These are phyloP conservation scores for Penicillium paradoxum DNA, from an alignment of 495 filamentous ascomycete genomes.

Conservation along the genomic window DNA sequence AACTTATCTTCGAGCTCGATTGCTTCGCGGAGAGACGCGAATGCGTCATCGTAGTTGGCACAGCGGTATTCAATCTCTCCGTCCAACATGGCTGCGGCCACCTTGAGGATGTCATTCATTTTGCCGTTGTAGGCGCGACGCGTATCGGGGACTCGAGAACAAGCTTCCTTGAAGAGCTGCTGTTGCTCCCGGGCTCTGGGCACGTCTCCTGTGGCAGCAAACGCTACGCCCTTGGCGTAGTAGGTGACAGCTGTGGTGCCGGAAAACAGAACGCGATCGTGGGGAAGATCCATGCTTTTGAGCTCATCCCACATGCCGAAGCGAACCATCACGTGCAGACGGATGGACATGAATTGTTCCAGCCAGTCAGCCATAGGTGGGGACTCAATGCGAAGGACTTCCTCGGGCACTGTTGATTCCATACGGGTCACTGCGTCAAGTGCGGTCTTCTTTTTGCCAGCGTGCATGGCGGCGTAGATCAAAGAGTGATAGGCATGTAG, in stretches of 20 bases:
- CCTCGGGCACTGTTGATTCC: conserved; percentile 50
- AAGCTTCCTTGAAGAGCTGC: conserved; percentile 38
- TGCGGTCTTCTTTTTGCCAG: conserved; percentile 47
- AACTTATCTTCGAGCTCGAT: conserved; percentile 48
- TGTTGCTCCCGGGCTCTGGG: conserved; percentile 39
- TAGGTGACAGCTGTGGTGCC: conserved; percentile 52
- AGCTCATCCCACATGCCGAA: conserved; percentile 60
- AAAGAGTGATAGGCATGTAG: conserved; percentile 59
- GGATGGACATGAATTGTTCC: conserved; percentile 54
- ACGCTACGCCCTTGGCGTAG: conserved; percentile 56
- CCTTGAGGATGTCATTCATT: conserved; percentile 47
- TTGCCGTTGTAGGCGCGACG: conserved; percentile 52
- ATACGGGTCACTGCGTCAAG: conserved; percentile 48
- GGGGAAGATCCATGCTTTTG: conserved; percentile 39
- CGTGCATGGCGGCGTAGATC: conserved; percentile 64
- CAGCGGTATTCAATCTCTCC: conserved; percentile 60
- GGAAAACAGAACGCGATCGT: conserved; percentile 49
- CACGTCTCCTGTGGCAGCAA: conserved; percentile 45
- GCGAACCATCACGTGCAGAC: conserved; percentile 58
- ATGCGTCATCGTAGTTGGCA: conserved; percentile 46
- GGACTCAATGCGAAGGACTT: conserved; percentile 50
- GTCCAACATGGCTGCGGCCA: conserved; percentile 56
- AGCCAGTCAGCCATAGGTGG: conserved; percentile 67
- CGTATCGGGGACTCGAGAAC: conserved; percentile 42
- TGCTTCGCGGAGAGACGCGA: conserved; percentile 43